Base-by-base conservation (phyloP, 2,329 filamentous ascomycete species). In the Trichoderma semiorbis region DNA sequence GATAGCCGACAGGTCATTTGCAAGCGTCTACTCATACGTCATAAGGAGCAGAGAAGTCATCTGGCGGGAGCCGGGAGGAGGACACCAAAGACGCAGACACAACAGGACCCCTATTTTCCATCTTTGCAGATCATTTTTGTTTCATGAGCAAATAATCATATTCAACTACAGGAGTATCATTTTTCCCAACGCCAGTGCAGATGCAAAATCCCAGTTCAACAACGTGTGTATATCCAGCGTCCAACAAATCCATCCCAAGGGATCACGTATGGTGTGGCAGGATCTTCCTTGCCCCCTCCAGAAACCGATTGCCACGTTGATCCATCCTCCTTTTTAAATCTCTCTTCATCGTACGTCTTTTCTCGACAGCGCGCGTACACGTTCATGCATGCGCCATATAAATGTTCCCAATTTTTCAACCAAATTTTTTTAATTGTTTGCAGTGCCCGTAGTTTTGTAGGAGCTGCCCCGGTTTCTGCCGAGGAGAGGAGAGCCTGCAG, bases 401-500 rank as follows among this genome's bases (percentile, higher is more conserved):
- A n/a, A 60, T 61, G 11, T 43, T 14, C 24, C 14, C 32, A 34
- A 30, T 28, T 34, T 18, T 18, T 7, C 21, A 24, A 16, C 16
- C 7, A 39, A 14, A 21, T 39, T 64, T 72, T 72, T 26, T 36
- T 68, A 73, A 26, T 57, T 73, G 26, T 36, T 60, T 58, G 39
- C 50, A 32, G 43, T 43, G 8, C 43, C 61, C 11, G 64, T 71
- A 16, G 72, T 24, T 2, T 62, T 69, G 70, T 72, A 61, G 7
- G 47, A 24, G 14, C 47, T 30, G 24, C 36, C 32, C 12, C 63
- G 62, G 18, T 68, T 73, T 34, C 14, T 58, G n/a, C 61, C 5
- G 47, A 76, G 58, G 7, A 78, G 75, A 50, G 76, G 75, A 64
- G 74, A 71, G n/a, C 70, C 63, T 58, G 65, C 72, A n/a, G 14